Evolutionary conservation across 352 stramenopile species (phyloP), one percentile per base, ranked within the genome.

Genomic region (Phytopythium chamaehyphon): DNA sequence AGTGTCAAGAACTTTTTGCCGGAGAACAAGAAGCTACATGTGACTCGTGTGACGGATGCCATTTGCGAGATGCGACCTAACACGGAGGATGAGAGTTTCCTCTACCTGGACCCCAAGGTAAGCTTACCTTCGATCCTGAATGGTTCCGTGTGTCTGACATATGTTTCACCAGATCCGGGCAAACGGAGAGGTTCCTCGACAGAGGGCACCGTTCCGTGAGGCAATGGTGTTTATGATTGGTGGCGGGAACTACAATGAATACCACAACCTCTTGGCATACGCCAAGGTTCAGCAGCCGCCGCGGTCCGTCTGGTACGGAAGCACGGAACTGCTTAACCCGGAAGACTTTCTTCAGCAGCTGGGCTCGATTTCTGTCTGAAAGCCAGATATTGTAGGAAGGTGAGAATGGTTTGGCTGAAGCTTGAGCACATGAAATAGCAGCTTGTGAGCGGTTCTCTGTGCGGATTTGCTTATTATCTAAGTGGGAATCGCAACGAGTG

Each of bases 331-430:
- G 43, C 57, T 96, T 43, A 94, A 88, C 37, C 81, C 87, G 1
- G 83, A 96, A 47, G 76, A 81, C n/a, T 96, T 96, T 63, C 69
- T 96, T 56, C 58, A 86, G 36, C 88, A 96, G 57, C 78, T 96
- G 44, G 76, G 69, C 46, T 76, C 67, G 21, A 90, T 90, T 45
- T 68, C 62, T 42, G 63, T 76, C 35, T 90, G 70, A 40, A 24
- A 11, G n/a, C 3, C 1, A 22, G 12, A n/a, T 16, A 10, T 33
- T 33, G 28, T 33, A 33, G 28, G 28, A 33, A 10, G 28, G 28
- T 33, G 28, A 33, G 28, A 33, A 33, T 33, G 28, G 28, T 33
- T 33, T 33, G 28, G 9, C 28, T 33, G 28, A n/a, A n/a, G n/a
- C n/a, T n/a, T n/a, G n/a, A n/a, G n/a, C n/a, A n/a, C n/a, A n/a